Base-by-base conservation (phyloP, 2,329 filamentous ascomycete genomes). In the Dactylella cylindrospora region DNA sequence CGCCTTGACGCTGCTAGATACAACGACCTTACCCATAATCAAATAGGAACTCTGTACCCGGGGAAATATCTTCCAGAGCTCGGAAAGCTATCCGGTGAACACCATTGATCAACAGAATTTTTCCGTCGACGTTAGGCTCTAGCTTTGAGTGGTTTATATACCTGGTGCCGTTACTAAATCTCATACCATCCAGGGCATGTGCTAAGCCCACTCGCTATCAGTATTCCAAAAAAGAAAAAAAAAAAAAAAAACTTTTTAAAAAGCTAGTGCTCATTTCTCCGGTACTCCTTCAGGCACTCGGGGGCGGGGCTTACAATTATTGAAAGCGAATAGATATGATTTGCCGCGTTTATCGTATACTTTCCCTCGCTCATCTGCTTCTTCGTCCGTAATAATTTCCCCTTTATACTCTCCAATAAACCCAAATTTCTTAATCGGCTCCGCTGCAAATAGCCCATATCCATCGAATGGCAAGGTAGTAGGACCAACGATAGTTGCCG, bases 401-500 rank as follows among this genome's bases (percentile, higher is more conserved):
- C 88, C 88, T 1, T 83, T 82, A 70, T 93, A 93, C 71, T 93
- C 88, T 25, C 86, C 85, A 13, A 93, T 77, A 66, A 86, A 91
- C n/a, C 86, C 84, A 46, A 84, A 82, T 60, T 80, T 77, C 2
- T 75, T 75, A 61, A 89, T 82, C 50, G 82, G 76, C 68, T 88
- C 83, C 3, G 83, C 84, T 1, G 84, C 79, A 69, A 86, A 91
- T 0, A 93, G 76, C 0, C 88, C 88, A 65, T 89, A 88, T 0
- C 88, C 88, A 50, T 84, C 81, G 2, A 77, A 78, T 46, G 80
- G 77, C 9, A 90, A 79, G 62, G 82, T 81, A 39, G 85, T 90
- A 49, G 83, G 77, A 2, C 86, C 88, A 3, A 90, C 75, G 2
- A 88, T 72, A 0, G 88, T 80, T 2, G 79, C 77, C 68, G 85